A percentile compares a stretch with the other conserved stretches of the same genome.
Conservation (phyloP, 352 stramenopile genomes). For the Achlya hypogyna region DNA sequence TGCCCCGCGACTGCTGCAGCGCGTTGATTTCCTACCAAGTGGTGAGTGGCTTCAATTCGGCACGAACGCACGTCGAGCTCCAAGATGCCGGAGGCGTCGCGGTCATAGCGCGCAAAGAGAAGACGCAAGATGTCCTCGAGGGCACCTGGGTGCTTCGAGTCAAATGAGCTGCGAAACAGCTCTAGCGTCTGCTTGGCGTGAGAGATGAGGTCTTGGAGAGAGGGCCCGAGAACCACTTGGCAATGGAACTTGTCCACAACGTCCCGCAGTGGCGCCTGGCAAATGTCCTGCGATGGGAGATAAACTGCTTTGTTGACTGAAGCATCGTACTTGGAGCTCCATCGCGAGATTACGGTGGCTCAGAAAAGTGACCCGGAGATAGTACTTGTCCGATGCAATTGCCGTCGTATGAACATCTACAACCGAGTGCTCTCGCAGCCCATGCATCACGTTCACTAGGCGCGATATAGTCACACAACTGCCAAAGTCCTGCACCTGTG, state of each 20-base stretch:
- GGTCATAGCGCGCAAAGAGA: neutral
- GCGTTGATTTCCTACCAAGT: neutral
- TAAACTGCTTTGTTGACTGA: neutral
- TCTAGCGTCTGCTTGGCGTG: neutral
- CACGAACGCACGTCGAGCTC: neutral
- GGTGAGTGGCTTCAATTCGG: neutral
- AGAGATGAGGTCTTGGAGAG: neutral
- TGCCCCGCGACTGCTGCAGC: neutral
- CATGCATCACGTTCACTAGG: slow-evolving; percentile 8
- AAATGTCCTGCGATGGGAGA: neutral
- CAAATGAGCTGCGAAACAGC: neutral
- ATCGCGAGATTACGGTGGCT: neutral
- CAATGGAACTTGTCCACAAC: neutral
- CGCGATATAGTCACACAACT: neutral
- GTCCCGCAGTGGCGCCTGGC: neutral
- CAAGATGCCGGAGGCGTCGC: neutral
- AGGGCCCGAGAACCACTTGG: neutral
- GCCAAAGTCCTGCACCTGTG: neutral
- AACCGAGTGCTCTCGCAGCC: neutral
- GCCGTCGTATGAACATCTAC: neutral
- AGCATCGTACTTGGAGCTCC: slow-evolving; percentile 8
- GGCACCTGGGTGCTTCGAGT: neutral
- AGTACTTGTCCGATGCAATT: slow-evolving; percentile 3
- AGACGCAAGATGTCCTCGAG: neutral
- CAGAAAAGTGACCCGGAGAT: slow-evolving; percentile 2